Conservation (phyloP, 2,329 filamentous ascomycete genomes). For the Fonsecaea pugnacius region DNA sequence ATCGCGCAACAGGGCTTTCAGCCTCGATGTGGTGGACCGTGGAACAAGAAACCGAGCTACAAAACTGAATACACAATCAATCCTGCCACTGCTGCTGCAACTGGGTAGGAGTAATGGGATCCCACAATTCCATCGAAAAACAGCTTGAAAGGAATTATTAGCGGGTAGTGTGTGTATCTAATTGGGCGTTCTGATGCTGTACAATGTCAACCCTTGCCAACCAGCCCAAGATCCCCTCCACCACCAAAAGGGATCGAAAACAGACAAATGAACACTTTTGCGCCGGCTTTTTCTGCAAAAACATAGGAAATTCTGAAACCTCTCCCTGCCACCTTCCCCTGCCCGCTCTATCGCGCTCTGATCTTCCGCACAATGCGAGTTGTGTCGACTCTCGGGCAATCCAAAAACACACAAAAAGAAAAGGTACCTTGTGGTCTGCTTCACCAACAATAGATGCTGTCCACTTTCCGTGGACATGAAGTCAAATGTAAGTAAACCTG, state of each 20-base stretch:
- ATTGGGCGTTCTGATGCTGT: slow-evolving; percentile 26
- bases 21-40: background rate
- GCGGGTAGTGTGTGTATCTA: slow-evolving; percentile 17
- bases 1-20: too few species aligned
- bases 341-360: slow-evolving; percentile 2
- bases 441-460: slow-evolving; percentile 12
- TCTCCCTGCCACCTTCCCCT: background rate
- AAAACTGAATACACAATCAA: background rate
- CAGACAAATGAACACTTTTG: slow-evolving; percentile 20
- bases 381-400: background rate
- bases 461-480: background rate
- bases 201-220: slow-evolving; percentile 21
- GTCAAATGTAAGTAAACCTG: background rate
- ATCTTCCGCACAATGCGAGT: background rate
- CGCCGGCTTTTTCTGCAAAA: slow-evolving; percentile 30
- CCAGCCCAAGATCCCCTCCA: slow-evolving; percentile 10
- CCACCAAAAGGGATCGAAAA: slow-evolving; percentile 10
- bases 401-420: slow-evolving; percentile 4
- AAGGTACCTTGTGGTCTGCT: slow-evolving; percentile 12
- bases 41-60: background rate
- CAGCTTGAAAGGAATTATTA: slow-evolving; percentile 5
- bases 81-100: background rate
- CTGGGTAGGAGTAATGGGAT: background rate
- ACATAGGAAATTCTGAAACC: slow-evolving; percentile 25
- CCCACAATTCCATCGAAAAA: background rate